Evolutionary conservation across 208 protist genomes (phyloP).

Genomic region (Crithidia mellificae): DNA sequence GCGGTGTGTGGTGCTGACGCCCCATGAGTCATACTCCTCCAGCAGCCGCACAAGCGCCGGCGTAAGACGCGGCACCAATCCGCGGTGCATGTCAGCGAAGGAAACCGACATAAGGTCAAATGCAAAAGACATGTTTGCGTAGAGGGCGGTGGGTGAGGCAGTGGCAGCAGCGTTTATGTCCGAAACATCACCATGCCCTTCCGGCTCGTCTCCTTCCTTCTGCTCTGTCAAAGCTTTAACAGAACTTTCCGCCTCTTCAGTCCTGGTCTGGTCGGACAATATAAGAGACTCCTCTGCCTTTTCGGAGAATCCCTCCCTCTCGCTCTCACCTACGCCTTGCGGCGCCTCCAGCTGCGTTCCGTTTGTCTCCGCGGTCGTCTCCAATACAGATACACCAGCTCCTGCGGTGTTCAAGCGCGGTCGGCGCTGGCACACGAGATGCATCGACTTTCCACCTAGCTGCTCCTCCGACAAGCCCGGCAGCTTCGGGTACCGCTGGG

Average conservation of each 20-base stretch:
- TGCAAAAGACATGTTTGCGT: slow-evolving; percentile 70
- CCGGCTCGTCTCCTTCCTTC: not conserved
- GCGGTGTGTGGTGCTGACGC: slow-evolving; percentile 69
- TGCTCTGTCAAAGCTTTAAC: too few species aligned
- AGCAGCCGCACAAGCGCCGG: slow-evolving; percentile 69
- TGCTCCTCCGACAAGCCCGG: slow-evolving; percentile 62
- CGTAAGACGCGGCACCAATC: slow-evolving; percentile 37
- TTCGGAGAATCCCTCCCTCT: too few species aligned
- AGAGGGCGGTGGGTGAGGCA: not conserved
- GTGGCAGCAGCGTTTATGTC: too few species aligned
- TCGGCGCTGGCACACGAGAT: slow-evolving; percentile 22
- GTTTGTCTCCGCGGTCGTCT: too few species aligned
- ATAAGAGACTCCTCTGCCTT: too few species aligned
- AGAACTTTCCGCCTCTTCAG: too few species aligned
- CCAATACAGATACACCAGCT: too few species aligned
- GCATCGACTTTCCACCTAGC: slow-evolving; percentile 33
- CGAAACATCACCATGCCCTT: too few species aligned
- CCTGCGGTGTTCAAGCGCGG: not conserved
- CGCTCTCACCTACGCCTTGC: too few species aligned
- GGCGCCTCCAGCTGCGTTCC: too few species aligned
- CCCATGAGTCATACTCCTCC: slow-evolving; percentile 90
- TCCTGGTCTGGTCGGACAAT: too few species aligned
- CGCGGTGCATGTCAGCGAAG: slow-evolving; percentile 51
- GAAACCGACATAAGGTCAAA: slow-evolving; percentile 89
- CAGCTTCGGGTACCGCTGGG: slow-evolving; percentile 90